A percentile compares a stretch with the other conserved stretches of the same genome.
Evolutionary conservation across 345 rosid species (phyloP).

Genomic region (Firmiana major): DNA sequence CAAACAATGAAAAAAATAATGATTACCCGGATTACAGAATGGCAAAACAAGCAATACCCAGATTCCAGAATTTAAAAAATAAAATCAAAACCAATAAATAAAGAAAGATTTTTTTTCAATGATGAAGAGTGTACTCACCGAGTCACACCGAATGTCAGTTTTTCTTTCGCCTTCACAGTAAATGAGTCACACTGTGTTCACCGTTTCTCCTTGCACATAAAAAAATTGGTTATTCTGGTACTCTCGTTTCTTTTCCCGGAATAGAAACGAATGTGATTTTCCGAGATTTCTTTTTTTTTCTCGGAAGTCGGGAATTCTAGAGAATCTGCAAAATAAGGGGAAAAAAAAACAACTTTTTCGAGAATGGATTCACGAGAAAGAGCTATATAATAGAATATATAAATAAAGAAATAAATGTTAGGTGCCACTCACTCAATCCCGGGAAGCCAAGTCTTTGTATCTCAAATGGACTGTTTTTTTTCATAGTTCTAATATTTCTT

Average conservation of each 20-base stretch:
- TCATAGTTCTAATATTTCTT: too few relatives aligned
- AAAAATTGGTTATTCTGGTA: neutral
- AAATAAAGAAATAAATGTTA: neutral
- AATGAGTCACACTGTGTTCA: constrained; percentile 13
- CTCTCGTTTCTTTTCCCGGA: constrained; percentile 11
- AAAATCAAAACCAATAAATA: constrained; percentile 19
- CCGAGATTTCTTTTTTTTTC: neutral
- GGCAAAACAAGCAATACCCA: constrained; percentile 24
- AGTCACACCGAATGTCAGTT: constrained; percentile 7
- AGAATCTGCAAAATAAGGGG: constrained; percentile 14
- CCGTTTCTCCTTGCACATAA: constrained; percentile 3
- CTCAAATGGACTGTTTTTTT: neutral
- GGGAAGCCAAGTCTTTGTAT: neutral
- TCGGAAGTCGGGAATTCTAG: constrained; percentile 17
- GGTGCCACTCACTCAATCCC: neutral
- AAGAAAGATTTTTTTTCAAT: constrained; percentile 11
- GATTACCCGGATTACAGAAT: constrained; percentile 21
- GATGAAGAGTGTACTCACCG: constrained; percentile 35
- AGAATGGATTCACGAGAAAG: constrained; percentile 21
- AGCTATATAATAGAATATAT: neutral
- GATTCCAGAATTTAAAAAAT: constrained; percentile 22
- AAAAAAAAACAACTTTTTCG: neutral
- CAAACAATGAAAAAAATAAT: neutral
- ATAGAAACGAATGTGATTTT: constrained; percentile 17
- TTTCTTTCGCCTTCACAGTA: neutral